A percentile compares a stretch with the other conserved stretches of the same genome.
Evolutionary conservation across 768 basidiomycete species (phyloP).

Genomic region (Hygrophorus russula): DNA sequence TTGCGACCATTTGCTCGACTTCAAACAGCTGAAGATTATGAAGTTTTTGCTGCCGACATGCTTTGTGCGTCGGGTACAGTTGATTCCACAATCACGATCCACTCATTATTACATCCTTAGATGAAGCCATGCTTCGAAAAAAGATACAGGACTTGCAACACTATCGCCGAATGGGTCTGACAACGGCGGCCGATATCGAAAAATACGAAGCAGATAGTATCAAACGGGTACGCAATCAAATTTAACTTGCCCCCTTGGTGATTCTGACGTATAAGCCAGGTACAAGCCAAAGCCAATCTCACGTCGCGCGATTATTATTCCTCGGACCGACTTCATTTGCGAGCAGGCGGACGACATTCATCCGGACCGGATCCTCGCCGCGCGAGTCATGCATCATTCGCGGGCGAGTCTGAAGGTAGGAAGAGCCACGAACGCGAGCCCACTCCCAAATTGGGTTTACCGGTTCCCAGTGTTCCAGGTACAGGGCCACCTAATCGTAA

Average conservation of each 20-base stretch:
- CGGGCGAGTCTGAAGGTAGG: constrained; percentile 37
- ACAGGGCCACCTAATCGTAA: constrained; percentile 29
- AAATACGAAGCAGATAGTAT: constrained; percentile 71
- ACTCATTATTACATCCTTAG: constrained; percentile 26
- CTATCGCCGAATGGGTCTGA: constrained; percentile 79
- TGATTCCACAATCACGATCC: not conserved
- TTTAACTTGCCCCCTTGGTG: not conserved
- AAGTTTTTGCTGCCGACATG: constrained; percentile 77
- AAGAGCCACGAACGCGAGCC: constrained; percentile 51
- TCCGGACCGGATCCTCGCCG: constrained; percentile 44
- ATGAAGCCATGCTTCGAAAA: constrained; percentile 80
- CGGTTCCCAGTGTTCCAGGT: constrained; percentile 19
- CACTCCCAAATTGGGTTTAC: constrained; percentile 38
- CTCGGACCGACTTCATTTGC: constrained; percentile 40
- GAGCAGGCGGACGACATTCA: constrained; percentile 40
- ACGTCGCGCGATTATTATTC: constrained; percentile 39
- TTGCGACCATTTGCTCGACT: constrained; percentile 85
- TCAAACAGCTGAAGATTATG: constrained; percentile 87
- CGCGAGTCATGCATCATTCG: constrained; percentile 26
- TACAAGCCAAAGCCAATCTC: constrained; percentile 49
- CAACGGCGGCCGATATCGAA: constrained; percentile 79
- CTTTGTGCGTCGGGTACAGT: constrained; percentile 50
- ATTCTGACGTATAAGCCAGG: constrained; percentile 21
- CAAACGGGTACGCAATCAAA: constrained; percentile 48
- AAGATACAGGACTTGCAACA: constrained; percentile 86